phyloP scores from a whole-genome alignment of 2,329 filamentous ascomycete species.

The Alternaria arbusti region DNA sequence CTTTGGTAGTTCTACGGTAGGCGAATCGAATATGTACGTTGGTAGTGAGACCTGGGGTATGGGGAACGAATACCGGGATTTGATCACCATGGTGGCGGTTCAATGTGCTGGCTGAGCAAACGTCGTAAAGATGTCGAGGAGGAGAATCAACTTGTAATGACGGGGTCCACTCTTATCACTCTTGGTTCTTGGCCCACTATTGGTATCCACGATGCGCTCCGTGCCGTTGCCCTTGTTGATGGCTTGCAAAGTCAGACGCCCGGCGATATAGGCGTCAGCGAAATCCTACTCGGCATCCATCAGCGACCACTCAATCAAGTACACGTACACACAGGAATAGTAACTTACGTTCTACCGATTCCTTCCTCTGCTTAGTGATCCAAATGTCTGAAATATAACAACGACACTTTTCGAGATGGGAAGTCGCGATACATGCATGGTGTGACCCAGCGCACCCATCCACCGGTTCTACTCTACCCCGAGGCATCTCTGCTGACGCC shows the following conservation, averaged over 20 bases:
- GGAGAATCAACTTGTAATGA: not conserved
- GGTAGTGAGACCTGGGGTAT: constrained; percentile 56
- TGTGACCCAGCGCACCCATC: not conserved
- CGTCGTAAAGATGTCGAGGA: not conserved
- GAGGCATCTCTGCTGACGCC: not conserved
- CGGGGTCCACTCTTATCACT: not conserved
- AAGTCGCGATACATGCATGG: not conserved
- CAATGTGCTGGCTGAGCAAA: not conserved
- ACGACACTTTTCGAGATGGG: not conserved
- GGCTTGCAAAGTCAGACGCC: not conserved
- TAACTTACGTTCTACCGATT: not conserved
- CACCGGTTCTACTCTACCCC: not conserved
- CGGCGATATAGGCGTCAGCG: not conserved
- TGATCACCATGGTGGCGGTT: constrained; percentile 55
- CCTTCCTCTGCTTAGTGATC: not conserved
- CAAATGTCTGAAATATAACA: not conserved
- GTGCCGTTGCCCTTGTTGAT: not conserved
- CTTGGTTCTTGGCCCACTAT: not conserved
- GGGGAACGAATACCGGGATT: constrained; percentile 57
- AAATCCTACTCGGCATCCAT: not conserved
- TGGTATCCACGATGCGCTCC: not conserved
- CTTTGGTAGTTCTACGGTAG: constrained; percentile 54
- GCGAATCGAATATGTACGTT: constrained; percentile 59
- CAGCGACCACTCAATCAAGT: not conserved
- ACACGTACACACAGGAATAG: not conserved